phyloP scores from a whole-genome alignment of 164 flowering plant genomes.

The Litsea cubeba region DNA sequence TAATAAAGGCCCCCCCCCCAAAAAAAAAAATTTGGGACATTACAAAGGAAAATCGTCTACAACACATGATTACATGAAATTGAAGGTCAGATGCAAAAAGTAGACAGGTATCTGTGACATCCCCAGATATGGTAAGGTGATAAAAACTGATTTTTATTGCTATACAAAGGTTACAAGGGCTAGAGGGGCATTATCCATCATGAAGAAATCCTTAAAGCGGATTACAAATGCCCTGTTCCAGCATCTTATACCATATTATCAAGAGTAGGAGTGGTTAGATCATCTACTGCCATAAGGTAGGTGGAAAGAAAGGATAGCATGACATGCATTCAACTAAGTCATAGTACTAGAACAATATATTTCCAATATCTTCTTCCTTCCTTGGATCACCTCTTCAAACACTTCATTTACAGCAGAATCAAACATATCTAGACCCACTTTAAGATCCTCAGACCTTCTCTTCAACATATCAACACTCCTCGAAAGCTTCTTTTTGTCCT shows the following conservation, averaged over 20 bases:
- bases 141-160: too few species aligned
- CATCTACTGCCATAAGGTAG: background rate
- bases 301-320: background rate
- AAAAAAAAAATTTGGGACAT: too few species aligned
- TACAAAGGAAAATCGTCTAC: background rate
- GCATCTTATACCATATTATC: background rate
- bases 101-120: too few species aligned
- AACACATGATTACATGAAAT: background rate
- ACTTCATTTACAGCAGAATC: slow-evolving; percentile 15
- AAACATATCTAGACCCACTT: slow-evolving; percentile 21
- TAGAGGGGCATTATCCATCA: background rate
- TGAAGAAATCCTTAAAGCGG: background rate
- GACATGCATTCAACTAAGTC: background rate
- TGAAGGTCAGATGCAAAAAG: background rate
- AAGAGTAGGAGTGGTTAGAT: too few species aligned
- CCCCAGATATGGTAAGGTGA: background rate
- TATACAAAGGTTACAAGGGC: too few species aligned
- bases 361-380: slow-evolving; percentile 16
- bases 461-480: slow-evolving; percentile 15
- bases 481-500: slow-evolving; percentile 9
- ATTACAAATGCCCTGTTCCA: too few species aligned
- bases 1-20: too few species aligned
- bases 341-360: background rate
- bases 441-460: slow-evolving; percentile 12
- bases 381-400: slow-evolving; percentile 22